Percentiles rank a stretch among this genome's conserved stretches.
These are phyloP conservation scores for Penicillium sp. DNA, from an alignment of 2,329 filamentous ascomycete genomes.

Conservation along the genomic window DNA sequence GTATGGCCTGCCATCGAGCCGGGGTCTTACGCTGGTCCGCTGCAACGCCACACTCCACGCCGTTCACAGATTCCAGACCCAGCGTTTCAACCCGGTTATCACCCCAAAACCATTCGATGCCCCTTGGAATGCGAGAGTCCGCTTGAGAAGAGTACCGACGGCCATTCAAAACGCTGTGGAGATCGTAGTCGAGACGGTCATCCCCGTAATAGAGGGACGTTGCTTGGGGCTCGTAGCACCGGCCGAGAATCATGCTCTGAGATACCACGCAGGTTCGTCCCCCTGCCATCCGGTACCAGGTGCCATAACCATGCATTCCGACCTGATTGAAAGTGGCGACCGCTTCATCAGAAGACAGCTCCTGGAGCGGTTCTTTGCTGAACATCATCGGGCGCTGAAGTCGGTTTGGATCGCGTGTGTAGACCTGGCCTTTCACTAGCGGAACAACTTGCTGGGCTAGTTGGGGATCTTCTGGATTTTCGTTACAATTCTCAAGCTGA, in stretches of 20 bases:
- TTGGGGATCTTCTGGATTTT: constrained; percentile 43
- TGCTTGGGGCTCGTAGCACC: constrained; percentile 49
- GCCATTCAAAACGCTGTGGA: constrained; percentile 43
- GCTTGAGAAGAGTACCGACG: constrained; percentile 43
- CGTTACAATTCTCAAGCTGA: constrained; percentile 45
- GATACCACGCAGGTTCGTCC: constrained; percentile 44
- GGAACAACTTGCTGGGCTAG: constrained; percentile 45
- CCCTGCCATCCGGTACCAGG: constrained; percentile 49
- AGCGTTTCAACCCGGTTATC: constrained; percentile 53
- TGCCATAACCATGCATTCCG: constrained; percentile 43
- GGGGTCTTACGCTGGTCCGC: constrained; percentile 42
- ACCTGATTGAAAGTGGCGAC: constrained; percentile 34
- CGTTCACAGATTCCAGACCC: constrained; percentile 51
- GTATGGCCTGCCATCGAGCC: constrained; percentile 43
- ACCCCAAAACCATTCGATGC: constrained; percentile 52
- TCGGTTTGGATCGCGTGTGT: constrained; percentile 30
- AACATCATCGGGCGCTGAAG: constrained; percentile 22
- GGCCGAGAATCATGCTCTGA: constrained; percentile 49
- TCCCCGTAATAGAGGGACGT: constrained; percentile 43
- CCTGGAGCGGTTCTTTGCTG: constrained; percentile 13
- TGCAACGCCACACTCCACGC: constrained; percentile 45
- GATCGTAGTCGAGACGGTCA: constrained; percentile 42
- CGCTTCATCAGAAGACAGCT: constrained; percentile 31
- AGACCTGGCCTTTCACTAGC: constrained; percentile 48
- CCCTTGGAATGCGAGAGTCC: constrained; percentile 46